phyloP scores from a whole-genome alignment of 2,329 filamentous ascomycete genomes.

The Arthrobotrys musiformis region DNA sequence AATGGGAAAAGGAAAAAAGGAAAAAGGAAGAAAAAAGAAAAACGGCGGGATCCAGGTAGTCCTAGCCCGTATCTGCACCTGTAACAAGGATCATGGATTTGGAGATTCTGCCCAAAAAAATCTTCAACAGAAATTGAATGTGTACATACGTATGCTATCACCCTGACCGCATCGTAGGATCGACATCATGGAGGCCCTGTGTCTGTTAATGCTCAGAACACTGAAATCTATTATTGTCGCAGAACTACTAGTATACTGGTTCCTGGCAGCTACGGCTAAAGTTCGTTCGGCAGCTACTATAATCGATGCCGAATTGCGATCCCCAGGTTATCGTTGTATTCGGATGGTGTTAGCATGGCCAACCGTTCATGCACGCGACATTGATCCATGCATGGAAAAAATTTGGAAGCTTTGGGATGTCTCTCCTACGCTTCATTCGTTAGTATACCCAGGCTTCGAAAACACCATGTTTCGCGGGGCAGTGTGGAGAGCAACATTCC shows the following conservation, averaged over 20 bases:
- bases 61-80: background rate
- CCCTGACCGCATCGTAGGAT: constrained; percentile 7
- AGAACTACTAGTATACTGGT: constrained; percentile 16
- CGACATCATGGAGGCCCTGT: constrained; percentile 28
- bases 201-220: background rate
- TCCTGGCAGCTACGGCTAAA: constrained; percentile 14
- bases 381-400: constrained; percentile 23
- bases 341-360: constrained; percentile 4
- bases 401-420: constrained; percentile 15
- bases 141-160: too few relatives aligned
- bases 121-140: constrained; percentile 1
- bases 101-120: background rate
- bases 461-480: constrained; percentile 38
- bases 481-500: constrained; percentile 22
- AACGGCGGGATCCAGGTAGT: background rate
- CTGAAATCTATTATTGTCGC: constrained; percentile 19
- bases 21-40: background rate
- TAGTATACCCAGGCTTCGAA: constrained; percentile 29
- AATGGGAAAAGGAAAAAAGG: background rate
- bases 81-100: constrained; percentile 11
- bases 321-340: constrained; percentile 22
- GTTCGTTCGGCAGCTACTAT: constrained; percentile 23
- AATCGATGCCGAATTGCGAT: constrained; percentile 43
- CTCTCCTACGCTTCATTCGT: background rate
- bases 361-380: constrained; percentile 30